Base-by-base conservation (phyloP, 805 yeast genomes). In the Candida hungchunana region DNA sequence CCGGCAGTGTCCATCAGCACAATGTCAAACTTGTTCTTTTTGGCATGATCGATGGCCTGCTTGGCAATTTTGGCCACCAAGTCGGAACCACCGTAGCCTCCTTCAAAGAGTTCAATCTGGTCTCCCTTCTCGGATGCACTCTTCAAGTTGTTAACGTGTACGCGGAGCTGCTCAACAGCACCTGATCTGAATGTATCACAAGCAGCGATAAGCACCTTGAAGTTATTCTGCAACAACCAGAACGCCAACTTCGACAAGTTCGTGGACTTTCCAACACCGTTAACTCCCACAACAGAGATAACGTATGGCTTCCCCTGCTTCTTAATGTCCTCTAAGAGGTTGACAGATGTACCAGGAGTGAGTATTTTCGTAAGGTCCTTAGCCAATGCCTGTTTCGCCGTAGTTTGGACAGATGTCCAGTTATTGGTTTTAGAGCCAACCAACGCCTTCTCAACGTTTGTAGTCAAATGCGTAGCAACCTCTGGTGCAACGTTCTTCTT, bases 181-280 rank as follows among this genome's bases (percentile, higher is more conserved):
- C 98, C 98, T 1, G 96, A 86, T 61, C 98, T 74, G 64, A 90
- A 90, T 1, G 98, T 93, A 64, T 90, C 98, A 64, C 97, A 90
- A 0, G 98, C 98, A 16, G 95, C 94, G 50, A 90, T 83, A 34
- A 90, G 68, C 1, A 90, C 95, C 47, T 75, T 77, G 58, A 85
- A 71, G 54, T 90, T 79, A 59, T 93, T 90, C 55, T 93, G 97
- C 38, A 90, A 63, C 34, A 90, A 69, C 98, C 98, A 90, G 59
- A 85, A 90, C 2, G 96, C 97, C 34, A 90, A 64, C 60, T 90
- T 90, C 18, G 97, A 93, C 43, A 90, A 66, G 54, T 90, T 93
- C 2, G 98, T 90, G 0, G 97, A 90, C 60, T 90, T 90, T 11
- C 98, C 98, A 26, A 90, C 98, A 29, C 98, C 98, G 59, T 90